Percentiles rank a stretch among this genome's conserved stretches.
Conservation (phyloP, 2,329 filamentous ascomycete genomes). For the Sodiomyces alkalinus region DNA sequence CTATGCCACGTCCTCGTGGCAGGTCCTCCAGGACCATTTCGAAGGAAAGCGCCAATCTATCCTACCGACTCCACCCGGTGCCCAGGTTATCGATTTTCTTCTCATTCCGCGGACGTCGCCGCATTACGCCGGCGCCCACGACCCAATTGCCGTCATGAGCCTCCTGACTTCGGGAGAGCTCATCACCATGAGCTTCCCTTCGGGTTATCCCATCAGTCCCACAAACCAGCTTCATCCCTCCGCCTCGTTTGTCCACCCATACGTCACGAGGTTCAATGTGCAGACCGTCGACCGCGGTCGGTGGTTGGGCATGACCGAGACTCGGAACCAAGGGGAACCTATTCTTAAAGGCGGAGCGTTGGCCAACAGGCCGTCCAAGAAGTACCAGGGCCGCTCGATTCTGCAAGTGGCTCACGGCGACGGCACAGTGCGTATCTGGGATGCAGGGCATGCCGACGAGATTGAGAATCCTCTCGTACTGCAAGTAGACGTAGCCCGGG, state of each 20-base stretch:
- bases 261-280: constrained; percentile 59
- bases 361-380: constrained; percentile 51
- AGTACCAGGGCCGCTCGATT: constrained; percentile 72
- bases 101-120: constrained; percentile 71
- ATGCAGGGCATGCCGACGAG: constrained; percentile 80
- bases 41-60: constrained; percentile 58
- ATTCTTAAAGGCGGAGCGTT: constrained; percentile 69
- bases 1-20: constrained; percentile 86
- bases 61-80: constrained; percentile 61
- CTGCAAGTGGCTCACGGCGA: constrained; percentile 81
- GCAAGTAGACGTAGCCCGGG: constrained; percentile 75
- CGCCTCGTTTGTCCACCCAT: constrained; percentile 79
- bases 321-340: constrained; percentile 59
- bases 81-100: constrained; percentile 66
- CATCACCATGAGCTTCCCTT: constrained; percentile 81
- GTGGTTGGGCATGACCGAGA: constrained; percentile 88
- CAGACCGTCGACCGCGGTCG: constrained; percentile 59
- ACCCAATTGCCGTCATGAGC: constrained; percentile 73
- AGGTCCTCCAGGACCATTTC: constrained; percentile 64
- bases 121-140: constrained; percentile 75
- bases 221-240: constrained; percentile 88
- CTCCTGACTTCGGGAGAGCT: constrained; percentile 77
- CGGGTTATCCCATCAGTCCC: constrained; percentile 76
- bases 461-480: constrained; percentile 73
- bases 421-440: constrained; percentile 84